Evolutionary conservation across 306 rosid genomes (phyloP).

Genomic region (Begonia loranthoides): DNA sequence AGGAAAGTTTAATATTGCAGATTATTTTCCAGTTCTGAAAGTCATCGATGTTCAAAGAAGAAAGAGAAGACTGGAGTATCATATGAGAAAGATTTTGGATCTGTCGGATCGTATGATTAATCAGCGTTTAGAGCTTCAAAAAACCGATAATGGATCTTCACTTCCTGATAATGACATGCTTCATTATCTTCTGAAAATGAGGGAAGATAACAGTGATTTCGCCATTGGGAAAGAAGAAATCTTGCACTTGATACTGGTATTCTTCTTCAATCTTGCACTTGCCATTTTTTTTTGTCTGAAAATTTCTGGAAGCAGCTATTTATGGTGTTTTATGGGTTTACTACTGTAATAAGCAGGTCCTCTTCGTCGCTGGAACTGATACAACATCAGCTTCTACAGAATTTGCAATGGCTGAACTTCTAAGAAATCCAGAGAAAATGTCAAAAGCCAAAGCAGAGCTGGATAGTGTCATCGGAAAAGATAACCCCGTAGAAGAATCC

Average conservation of each 20-base stretch:
- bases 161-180: background rate
- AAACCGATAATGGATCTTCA: too few relatives aligned
- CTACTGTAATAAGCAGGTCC: constrained; percentile 15
- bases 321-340: background rate
- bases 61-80: too few relatives aligned
- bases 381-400: constrained; percentile 28
- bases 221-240: background rate
- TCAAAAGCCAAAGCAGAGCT: constrained; percentile 29
- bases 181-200: too few relatives aligned
- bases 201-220: too few relatives aligned
- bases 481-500: constrained; percentile 33
- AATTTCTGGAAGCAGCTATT: background rate
- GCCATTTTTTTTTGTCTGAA: background rate
- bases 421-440: constrained; percentile 27
- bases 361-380: constrained; percentile 43
- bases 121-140: too few relatives aligned
- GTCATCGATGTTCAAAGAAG: too few relatives aligned
- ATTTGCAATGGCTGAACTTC: constrained; percentile 48
- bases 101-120: too few relatives aligned
- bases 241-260: background rate
- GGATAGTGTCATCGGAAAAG: constrained; percentile 29
- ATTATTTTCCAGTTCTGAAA: too few relatives aligned
- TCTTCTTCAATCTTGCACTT: background rate
- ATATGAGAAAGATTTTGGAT: too few relatives aligned
- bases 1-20: too few relatives aligned